Base-by-base conservation (phyloP, 2,329 filamentous ascomycete species). In the Clarireedia hainanense region DNA sequence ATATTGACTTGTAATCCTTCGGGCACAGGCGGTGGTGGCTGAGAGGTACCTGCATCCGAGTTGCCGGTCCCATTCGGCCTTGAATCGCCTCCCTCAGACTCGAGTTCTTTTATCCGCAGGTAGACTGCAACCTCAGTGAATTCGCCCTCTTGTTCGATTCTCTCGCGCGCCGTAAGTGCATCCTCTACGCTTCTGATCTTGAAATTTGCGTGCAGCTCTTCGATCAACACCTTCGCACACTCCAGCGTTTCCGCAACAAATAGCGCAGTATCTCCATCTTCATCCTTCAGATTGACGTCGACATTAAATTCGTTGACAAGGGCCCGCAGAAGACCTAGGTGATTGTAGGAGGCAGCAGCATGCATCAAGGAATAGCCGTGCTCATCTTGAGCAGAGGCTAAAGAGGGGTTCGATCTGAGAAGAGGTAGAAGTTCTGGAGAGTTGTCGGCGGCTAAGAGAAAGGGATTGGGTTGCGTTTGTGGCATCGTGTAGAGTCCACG, bases 311-410 rank as follows among this genome's bases (percentile, higher is more conserved):
- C 88, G 47, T 76, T 76, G 27, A 96, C 77, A 5, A 99, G 79
- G 0, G 82, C 72, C 58, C 88, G 85, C 15, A 96, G 79, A 15
- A 99, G 83, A 55, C 88, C 81, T 37, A 89, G 74, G 69, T 97
- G 91, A 69, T 86, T 88, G 78, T 97, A 99, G 63, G 91, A 96
- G 17, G 89, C 86, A 15, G 92, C 90, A 52, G 94, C 94, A 72
- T 99, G 94, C 49, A 97, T 76, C 26, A 97, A 83, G 47, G 91
- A 95, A 75, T 99, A 99, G 66, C 94, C 94, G 67, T 96, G 88
- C 58, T 87, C 84, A 71, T 99, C 94, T 73, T 95, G 89, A 52
- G 80, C 75, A 2, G 84, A 80, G 53, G 94, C 92, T 52, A 95
- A 76, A n/a, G 81, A 73, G 36, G 90, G 89, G 63, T 90, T 81